phyloP scores from a whole-genome alignment of 2,329 filamentous ascomycete genomes.

The Chrysoporthe austroafricana region DNA sequence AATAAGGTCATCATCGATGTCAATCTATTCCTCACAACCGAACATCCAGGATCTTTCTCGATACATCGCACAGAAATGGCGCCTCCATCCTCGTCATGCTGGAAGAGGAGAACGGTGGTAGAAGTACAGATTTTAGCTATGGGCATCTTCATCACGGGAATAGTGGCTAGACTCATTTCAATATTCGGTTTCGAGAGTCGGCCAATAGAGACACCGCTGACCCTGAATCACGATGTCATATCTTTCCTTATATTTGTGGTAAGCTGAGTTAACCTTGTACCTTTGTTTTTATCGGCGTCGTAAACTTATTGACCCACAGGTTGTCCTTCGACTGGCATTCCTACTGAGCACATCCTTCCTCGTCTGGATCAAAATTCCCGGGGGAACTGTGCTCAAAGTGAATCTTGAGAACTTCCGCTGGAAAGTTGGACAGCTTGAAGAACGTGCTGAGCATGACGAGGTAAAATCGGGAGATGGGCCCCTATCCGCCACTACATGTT shows the following conservation, averaged over 20 bases:
- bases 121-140: background rate
- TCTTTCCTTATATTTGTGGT: background rate
- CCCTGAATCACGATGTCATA: background rate
- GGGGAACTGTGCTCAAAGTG: background rate
- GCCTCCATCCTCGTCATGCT: background rate
- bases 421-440: background rate
- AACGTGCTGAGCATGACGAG: background rate
- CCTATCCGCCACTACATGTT: background rate
- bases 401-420: background rate
- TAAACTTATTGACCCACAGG: background rate
- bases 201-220: background rate
- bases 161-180: background rate
- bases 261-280: background rate
- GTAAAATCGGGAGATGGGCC: background rate
- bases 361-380: no score
- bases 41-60: background rate
- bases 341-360: background rate
- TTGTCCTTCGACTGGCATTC: background rate
- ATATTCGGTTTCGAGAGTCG: background rate
- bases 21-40: background rate
- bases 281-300: background rate
- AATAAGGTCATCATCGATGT: background rate
- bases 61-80: background rate
- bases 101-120: background rate
- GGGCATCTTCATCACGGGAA: background rate